Percentiles rank a stretch among this genome's conserved stretches.
These are phyloP conservation scores for Ceriops tagal DNA, from an alignment of 345 rosid genomes.

Conservation along the genomic window DNA sequence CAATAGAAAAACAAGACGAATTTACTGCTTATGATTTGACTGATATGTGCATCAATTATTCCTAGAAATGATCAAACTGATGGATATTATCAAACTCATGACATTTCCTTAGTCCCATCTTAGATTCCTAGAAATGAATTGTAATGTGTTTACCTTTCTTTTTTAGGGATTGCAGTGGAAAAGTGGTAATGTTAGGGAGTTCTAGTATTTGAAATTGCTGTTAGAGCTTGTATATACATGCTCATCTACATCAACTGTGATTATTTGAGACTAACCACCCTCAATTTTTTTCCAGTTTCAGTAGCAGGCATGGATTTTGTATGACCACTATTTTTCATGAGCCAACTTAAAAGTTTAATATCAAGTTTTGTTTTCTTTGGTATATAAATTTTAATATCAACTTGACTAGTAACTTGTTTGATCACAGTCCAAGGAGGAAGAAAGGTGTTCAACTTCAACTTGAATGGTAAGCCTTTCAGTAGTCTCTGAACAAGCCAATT, in stretches of 20 bases:
- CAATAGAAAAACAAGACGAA: no score
- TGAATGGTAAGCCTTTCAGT: constrained; percentile 48
- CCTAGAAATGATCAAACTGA: no score
- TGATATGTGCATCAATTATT: background rate
- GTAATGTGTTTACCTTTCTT: no score
- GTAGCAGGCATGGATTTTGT: background rate
- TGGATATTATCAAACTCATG: background rate
- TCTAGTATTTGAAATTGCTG: no score
- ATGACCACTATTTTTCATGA: background rate
- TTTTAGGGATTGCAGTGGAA: background rate
- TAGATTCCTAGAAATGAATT: background rate
- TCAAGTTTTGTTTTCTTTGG: background rate
- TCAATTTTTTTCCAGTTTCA: background rate
- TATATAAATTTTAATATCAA: background rate
- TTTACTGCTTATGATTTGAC: no score
- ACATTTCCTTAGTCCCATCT: background rate
- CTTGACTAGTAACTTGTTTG: background rate
- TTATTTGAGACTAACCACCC: background rate
- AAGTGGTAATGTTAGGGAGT: background rate
- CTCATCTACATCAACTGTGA: no score
- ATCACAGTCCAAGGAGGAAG: constrained; percentile 37
- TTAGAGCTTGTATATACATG: no score
- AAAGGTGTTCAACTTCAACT: constrained; percentile 62
- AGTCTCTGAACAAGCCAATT: constrained; percentile 35
- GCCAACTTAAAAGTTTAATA: background rate